Evolutionary conservation across 441 rosid species (phyloP).

Genomic region (Populus trichocarpa): DNA sequence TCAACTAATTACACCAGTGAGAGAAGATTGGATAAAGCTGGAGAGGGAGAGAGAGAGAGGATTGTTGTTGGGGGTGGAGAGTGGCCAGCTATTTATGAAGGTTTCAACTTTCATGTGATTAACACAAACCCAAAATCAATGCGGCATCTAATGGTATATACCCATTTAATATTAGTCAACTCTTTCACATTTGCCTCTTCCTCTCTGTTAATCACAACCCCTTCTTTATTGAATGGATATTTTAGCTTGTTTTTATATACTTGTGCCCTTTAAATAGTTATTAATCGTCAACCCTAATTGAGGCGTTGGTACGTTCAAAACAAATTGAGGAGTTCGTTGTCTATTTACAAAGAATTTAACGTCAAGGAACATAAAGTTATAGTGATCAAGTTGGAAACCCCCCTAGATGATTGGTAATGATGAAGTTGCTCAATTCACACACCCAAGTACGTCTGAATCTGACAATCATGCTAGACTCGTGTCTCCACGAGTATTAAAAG

Average conservation of each 20-base stretch:
- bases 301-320: no score
- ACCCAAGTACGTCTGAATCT: no score
- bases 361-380: no score
- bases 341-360: no score
- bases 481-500: no score
- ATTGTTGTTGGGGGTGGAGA: background rate
- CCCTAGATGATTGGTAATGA: no score
- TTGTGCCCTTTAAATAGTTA: background rate
- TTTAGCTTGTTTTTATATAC: background rate
- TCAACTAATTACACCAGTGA: background rate
- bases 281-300: no score
- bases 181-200: background rate
- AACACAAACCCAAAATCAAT: background rate
- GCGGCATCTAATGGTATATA: background rate
- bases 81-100: background rate
- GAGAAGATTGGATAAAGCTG: background rate
- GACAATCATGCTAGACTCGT: no score
- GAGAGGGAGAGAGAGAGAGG: background rate
- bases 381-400: no score
- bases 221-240: background rate
- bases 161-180: background rate
- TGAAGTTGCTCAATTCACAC: no score
- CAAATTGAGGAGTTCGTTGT: no score
- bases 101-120: background rate
- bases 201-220: background rate